These are phyloP conservation scores for Nicotiana otophora DNA, from an alignment of 257 asterid genomes.

Conservation along the genomic window DNA sequence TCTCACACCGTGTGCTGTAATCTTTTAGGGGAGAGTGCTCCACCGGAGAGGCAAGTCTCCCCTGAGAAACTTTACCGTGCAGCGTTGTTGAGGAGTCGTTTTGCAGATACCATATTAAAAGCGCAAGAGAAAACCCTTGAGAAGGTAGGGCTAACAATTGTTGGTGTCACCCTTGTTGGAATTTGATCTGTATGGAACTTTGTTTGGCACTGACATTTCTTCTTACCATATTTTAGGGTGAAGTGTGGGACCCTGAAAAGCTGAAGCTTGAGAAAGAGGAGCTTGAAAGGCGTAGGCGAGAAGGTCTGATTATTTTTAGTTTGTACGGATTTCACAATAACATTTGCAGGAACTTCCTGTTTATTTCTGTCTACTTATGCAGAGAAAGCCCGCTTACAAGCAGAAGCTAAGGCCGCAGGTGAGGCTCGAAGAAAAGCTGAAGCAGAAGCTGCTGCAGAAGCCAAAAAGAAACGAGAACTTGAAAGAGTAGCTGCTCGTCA, in stretches of 20 bases:
- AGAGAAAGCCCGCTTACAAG: slow-evolving; percentile 89
- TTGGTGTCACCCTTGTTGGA: too few relatives aligned
- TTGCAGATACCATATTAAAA: slow-evolving; percentile 74
- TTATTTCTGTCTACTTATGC: slow-evolving; percentile 12
- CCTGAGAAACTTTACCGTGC: slow-evolving; percentile 84
- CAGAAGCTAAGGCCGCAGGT: slow-evolving; percentile 92
- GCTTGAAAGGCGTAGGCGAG: slow-evolving; percentile 67
- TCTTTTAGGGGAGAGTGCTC: slow-evolving; percentile 52
- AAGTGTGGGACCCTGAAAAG: slow-evolving; percentile 65
- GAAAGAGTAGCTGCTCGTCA: slow-evolving; percentile 90
- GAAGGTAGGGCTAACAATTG: slow-evolving; percentile 36
- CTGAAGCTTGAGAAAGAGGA: slow-evolving; percentile 71
- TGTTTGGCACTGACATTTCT: too few relatives aligned
- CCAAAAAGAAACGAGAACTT: slow-evolving; percentile 55
- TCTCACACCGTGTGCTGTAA: slow-evolving; percentile 11
- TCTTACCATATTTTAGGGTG: slow-evolving; percentile 35
- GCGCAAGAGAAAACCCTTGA: slow-evolving; percentile 72
- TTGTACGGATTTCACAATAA: not conserved
- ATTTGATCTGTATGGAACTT: too few relatives aligned
- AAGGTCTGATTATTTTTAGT: slow-evolving; percentile 34
- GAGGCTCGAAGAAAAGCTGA: slow-evolving; percentile 73
- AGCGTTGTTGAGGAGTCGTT: slow-evolving; percentile 64
- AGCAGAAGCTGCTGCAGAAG: slow-evolving; percentile 79
- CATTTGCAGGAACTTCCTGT: not conserved
- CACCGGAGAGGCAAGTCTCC: slow-evolving; percentile 59